Evolutionary conservation across 768 basidiomycete species (phyloP), one percentile per base, ranked within the genome.

Genomic region (Tylopilus felleus): DNA sequence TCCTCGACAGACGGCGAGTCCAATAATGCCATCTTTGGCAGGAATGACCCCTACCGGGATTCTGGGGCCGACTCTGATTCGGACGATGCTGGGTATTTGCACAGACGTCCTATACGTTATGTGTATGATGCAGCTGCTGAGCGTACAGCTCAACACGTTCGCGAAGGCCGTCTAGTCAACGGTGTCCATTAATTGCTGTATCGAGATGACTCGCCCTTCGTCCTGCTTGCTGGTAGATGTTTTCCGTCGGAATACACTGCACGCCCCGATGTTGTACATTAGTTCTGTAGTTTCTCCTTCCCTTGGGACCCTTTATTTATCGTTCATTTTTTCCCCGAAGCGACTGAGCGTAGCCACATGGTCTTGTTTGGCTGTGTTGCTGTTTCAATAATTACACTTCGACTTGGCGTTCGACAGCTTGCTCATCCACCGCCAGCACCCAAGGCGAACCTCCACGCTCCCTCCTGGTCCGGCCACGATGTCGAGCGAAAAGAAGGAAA

Each of bases 91-190:
- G 53, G 60, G 53, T 16, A 72, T 68, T 62, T 69, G 69, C 36
- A 67, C 27, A 63, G 62, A 57, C 80, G 78, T 45, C 77, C 83
- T 3, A 77, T 83, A 23, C 80, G 80, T 14, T 94, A 87, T 70
- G 91, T 88, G n/a, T 97, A 97, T 68, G 93, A 97, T 66, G 93
- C 93, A 0, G 91, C 86, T 6, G 91, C 91, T 23, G 93, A 96
- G 68, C 80, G 89, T 57, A 82, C 83, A 49, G 74, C 80, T 59
- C 77, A 84, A 72, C 75, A 82, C 52, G 74, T 87, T 49, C 71
- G 72, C 53, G 77, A 82, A 58, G 77, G 71, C 23, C 52, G 44
- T 33, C 53, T 74, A 23, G 75, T 77, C 8, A 80, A 79, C 59
- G 79, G 77, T 22, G 75, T 80, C 49, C 78, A 80, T 67, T 80